Base-by-base conservation (phyloP, 2,329 filamentous ascomycete species). In the Plectosphaerella cucumerina region DNA sequence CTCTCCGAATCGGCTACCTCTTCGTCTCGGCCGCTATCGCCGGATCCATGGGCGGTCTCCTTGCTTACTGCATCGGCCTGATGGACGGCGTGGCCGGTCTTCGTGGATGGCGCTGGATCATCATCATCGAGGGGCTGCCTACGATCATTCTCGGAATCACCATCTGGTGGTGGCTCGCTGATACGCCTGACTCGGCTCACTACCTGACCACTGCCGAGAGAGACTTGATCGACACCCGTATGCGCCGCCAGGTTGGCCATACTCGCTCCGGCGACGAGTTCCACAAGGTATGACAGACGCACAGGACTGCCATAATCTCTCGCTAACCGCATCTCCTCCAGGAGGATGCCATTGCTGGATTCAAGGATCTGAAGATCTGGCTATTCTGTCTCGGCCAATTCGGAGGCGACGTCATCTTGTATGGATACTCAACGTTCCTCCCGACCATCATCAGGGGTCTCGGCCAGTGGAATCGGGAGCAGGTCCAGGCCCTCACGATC, bases 381-480 rank as follows among this genome's bases (percentile, higher is more conserved):
- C 70, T 74, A 1, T 85, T 85, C 58, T 80, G 73, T 56, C 66
- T 79, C 34, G 81, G 71, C 1, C 81, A 85, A 53, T 86, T 86
- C 47, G 81, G 82, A 4, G 71, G 74, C 17, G 82, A 85, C 55
- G 83, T 79, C 0, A 84, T 86, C 71, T 72, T 87, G 0, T 87
- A 87, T 55, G 63, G 63, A 31, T 86, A 80, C 61, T 79, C 75
- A 48, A 86, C 82, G 2, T 87, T 87, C 58, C 65, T 87, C 35
- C 84, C 84, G 0, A 86, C 83, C 0, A 87, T 87, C 49, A 86
- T 87, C 59, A 68, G 76, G 18, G 80, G 76, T 0, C 75, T 87
- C 48, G 74, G 82, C 0, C 70, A 81, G 47, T 63, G 62, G 62
- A 55, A 52, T n/a, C 57, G 18, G 0, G 55, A 60, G 2, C 55